Conservation (phyloP, 805 yeast genomes). For the Metschnikowia drakensbergensis region DNA sequence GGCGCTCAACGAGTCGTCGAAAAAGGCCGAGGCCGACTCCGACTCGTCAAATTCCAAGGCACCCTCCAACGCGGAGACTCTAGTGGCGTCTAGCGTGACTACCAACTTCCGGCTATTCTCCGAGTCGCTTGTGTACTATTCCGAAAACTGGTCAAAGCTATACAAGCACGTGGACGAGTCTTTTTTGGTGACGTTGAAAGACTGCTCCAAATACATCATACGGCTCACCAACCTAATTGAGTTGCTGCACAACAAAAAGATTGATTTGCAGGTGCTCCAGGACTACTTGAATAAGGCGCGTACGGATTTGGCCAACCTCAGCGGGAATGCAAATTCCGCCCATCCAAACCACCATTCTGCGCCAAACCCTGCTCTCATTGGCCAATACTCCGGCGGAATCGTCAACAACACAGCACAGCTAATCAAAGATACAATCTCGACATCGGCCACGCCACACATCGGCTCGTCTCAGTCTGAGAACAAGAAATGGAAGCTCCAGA, state of each 20-base stretch:
- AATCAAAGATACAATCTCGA: constrained; percentile 48
- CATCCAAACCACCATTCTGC: constrained; percentile 17
- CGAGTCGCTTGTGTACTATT: constrained; percentile 33
- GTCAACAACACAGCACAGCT: constrained; percentile 42
- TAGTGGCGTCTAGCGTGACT: constrained; percentile 13
- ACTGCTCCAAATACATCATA: constrained; percentile 68
- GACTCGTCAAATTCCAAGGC: not conserved
- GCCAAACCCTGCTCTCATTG: constrained; percentile 29
- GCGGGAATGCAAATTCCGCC: constrained; percentile 28
- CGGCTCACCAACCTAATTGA: constrained; percentile 57
- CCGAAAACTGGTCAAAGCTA: constrained; percentile 39
- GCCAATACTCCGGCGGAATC: constrained; percentile 27
- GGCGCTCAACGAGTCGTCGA: constrained; percentile 38
- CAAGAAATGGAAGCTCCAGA: constrained; percentile 42
- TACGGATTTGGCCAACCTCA: constrained; percentile 49
- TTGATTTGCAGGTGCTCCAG: constrained; percentile 82
- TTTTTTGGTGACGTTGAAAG: constrained; percentile 77
- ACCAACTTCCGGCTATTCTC: constrained; percentile 36
- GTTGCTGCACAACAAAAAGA: constrained; percentile 83
- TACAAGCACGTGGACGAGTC: constrained; percentile 65
- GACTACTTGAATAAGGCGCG: constrained; percentile 74
- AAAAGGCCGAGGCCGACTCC: not conserved
- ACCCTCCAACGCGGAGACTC: constrained; percentile 21
- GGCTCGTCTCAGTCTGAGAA: constrained; percentile 41
- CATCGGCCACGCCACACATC: constrained; percentile 42